Evolutionary conservation across 2,329 filamentous ascomycete species (phyloP).

Genomic region (Pseudogymnoascus sp.): DNA sequence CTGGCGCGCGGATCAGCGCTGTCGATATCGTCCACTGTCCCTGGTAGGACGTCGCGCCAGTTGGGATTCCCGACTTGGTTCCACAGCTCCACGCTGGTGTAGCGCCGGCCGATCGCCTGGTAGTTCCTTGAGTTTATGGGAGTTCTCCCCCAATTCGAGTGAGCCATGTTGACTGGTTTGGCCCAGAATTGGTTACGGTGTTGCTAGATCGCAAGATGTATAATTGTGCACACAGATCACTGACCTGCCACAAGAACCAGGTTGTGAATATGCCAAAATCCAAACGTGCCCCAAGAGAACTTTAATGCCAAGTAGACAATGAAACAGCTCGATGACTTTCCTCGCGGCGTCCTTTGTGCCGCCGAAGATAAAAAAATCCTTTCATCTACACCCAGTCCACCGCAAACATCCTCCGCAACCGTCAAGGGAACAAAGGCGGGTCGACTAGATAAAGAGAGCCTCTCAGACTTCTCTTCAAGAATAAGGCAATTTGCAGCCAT

Average conservation of each 20-base stretch:
- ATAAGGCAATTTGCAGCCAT: background rate
- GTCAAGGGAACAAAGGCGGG: background rate
- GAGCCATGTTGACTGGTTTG: background rate
- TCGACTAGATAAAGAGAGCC: background rate
- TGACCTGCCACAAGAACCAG: background rate
- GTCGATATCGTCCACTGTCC: background rate
- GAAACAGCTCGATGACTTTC: background rate
- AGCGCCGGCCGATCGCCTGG: background rate
- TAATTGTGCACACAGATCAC: background rate
- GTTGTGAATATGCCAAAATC: background rate
- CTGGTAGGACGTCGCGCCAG: no score
- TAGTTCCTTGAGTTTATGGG: background rate
- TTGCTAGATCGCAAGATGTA: background rate
- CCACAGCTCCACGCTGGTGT: background rate
- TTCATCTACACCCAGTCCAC: background rate
- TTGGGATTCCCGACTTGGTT: background rate
- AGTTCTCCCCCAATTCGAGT: background rate
- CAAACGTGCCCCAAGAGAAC: background rate
- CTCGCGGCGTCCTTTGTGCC: background rate
- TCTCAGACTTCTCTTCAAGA: background rate
- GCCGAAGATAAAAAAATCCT: background rate
- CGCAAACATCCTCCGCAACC: conserved; percentile 1
- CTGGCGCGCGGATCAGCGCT: background rate
- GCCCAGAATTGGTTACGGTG: background rate
- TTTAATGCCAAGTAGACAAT: background rate